phyloP scores from a whole-genome alignment of 2,329 filamentous ascomycete genomes.

The Aspergillus pseudoviridinutans region DNA sequence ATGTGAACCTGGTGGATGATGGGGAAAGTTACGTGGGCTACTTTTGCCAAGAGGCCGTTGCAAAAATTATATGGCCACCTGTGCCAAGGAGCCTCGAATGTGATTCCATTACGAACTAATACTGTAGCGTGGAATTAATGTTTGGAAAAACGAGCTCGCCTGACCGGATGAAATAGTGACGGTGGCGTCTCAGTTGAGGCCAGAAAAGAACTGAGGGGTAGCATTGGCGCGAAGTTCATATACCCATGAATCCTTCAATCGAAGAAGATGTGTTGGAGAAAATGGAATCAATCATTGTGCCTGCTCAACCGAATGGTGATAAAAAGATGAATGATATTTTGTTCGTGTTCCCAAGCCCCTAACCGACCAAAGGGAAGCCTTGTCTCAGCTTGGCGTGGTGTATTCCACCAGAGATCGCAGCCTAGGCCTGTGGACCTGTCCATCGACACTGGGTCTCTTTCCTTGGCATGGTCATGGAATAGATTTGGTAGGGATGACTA shows the following conservation, averaged over 20 bases:
- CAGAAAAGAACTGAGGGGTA: background rate
- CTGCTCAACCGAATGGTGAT: background rate
- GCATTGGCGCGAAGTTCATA: background rate
- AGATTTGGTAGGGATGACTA: background rate
- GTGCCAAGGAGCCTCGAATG: background rate
- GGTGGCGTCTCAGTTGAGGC: background rate
- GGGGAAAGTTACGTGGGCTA: background rate
- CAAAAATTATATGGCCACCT: background rate
- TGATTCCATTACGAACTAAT: background rate
- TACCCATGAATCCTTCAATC: background rate
- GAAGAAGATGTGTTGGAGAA: background rate
- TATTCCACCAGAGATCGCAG: background rate
- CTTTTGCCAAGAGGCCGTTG: background rate
- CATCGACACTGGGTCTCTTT: background rate
- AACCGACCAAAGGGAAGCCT: background rate
- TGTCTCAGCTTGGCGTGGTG: background rate
- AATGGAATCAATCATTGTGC: background rate
- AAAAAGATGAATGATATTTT: background rate
- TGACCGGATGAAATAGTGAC: background rate
- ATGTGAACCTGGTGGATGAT: background rate
- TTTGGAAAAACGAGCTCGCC: background rate
- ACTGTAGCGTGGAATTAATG: background rate
- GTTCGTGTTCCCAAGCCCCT: background rate
- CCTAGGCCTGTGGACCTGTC: background rate
- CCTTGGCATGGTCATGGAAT: background rate